Conservation (phyloP, 1,284 basidiomycete genomes). For the Tetrapyrgos nigripes region DNA sequence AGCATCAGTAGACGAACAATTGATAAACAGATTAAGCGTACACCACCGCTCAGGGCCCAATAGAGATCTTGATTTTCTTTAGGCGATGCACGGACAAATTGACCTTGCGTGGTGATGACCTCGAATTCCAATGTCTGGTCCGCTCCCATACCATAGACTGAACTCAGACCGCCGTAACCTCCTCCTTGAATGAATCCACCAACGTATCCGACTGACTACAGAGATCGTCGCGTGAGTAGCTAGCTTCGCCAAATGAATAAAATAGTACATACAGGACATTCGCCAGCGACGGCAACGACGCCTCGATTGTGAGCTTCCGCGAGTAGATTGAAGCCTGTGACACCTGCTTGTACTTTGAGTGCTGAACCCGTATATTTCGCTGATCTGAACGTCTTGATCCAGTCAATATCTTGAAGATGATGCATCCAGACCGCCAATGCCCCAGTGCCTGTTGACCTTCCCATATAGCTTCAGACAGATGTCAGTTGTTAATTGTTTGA, state of each 20-base stretch:
- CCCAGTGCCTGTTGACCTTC: conserved; percentile 24
- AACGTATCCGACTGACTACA: conserved; percentile 28
- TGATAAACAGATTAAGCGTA: conserved; percentile 4
- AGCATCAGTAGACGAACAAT: neutral
- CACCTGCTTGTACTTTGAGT: conserved; percentile 21
- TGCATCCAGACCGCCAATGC: conserved; percentile 28
- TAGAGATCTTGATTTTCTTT: conserved; percentile 22
- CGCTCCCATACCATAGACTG: conserved; percentile 27
- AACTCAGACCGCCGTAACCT: conserved; percentile 18
- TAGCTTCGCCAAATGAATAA: neutral
- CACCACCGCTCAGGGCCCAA: conserved; percentile 26
- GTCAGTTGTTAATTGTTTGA: neutral
- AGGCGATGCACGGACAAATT: conserved; percentile 22
- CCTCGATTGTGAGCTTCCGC: conserved; percentile 19
- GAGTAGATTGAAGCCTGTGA: conserved; percentile 19
- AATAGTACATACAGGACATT: conserved; percentile 27
- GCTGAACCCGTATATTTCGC: conserved; percentile 19
- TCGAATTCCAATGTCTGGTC: conserved; percentile 30
- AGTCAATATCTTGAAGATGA: conserved; percentile 19
- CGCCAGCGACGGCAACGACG: conserved; percentile 25
- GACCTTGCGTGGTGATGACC: conserved; percentile 22
- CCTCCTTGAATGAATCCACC: conserved; percentile 35
- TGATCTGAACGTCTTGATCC: conserved; percentile 18
- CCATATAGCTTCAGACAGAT: conserved; percentile 22
- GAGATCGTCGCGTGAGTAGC: neutral